A percentile compares a stretch with the other conserved stretches of the same genome.
These are phyloP conservation scores for Artemisia argyi DNA, from an alignment of 129 eudicot genomes.

Conservation along the genomic window DNA sequence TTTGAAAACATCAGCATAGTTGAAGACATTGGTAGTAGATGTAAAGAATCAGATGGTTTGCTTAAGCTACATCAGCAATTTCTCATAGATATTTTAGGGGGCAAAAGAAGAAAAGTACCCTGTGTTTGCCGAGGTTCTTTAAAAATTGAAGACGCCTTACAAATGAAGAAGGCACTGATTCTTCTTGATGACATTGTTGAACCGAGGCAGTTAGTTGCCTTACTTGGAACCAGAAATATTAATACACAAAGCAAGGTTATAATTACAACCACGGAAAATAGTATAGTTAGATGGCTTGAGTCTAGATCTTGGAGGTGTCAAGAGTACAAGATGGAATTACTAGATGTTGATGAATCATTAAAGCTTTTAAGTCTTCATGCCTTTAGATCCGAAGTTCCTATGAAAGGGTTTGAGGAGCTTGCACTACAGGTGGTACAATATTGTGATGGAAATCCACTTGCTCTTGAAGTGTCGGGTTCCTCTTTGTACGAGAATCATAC, in stretches of 20 bases:
- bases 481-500: slow-evolving; percentile 5
- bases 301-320: neutral
- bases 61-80: slow-evolving; percentile 1
- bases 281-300: neutral
- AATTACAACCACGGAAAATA: slow-evolving; percentile 23
- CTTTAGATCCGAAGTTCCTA: slow-evolving; percentile 12
- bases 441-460: slow-evolving; percentile 36
- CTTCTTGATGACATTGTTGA: slow-evolving; percentile 34
- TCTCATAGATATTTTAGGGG: slow-evolving; percentile 5
- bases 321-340: neutral
- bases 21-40: slow-evolving; percentile 4
- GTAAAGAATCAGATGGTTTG: neutral
- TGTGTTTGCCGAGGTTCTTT: neutral
- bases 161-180: slow-evolving; percentile 12
- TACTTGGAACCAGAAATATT: slow-evolving; percentile 20
- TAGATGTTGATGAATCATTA: slow-evolving; percentile 9
- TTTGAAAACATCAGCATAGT: slow-evolving; percentile 8
- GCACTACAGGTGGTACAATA: neutral
- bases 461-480: slow-evolving; percentile 32
- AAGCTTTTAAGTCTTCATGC: slow-evolving; percentile 39
- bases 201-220: slow-evolving; percentile 2
- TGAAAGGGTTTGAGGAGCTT: neutral
- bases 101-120: slow-evolving; percentile 13
- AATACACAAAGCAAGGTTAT: slow-evolving; percentile 26
- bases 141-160: slow-evolving; percentile 11